These are phyloP conservation scores for Ogataea salicorniae DNA, from an alignment of 805 yeast species.

Conservation along the genomic window DNA sequence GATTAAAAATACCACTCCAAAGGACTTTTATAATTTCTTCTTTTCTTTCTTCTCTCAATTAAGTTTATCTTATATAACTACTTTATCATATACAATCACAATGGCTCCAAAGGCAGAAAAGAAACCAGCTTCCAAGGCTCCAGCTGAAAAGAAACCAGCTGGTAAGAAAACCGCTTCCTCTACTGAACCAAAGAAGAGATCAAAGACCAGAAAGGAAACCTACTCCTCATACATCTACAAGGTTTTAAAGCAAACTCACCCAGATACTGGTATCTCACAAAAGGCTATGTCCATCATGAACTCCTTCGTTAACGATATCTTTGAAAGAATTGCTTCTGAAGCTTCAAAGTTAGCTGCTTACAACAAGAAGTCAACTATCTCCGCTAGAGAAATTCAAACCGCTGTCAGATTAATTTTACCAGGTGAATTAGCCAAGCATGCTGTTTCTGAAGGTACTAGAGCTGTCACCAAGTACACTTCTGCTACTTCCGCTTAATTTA, in stretches of 20 bases:
- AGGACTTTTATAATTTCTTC: neutral
- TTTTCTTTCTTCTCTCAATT: neutral
- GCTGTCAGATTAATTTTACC: conserved; percentile 97
- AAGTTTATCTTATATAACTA: neutral
- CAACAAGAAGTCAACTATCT: conserved; percentile 96
- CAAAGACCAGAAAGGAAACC: conserved; percentile 96
- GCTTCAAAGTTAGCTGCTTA: conserved; percentile 98
- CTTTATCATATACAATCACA: conserved; percentile 20
- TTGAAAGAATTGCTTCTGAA: conserved; percentile 96
- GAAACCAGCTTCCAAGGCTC: conserved; percentile 90
- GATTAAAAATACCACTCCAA: neutral
- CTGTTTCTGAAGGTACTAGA: conserved; percentile 98
- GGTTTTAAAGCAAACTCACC: conserved; percentile 97
- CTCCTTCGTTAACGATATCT: conserved; percentile 96
- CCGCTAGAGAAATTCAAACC: conserved; percentile 98
- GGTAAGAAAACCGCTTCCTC: conserved; percentile 86
- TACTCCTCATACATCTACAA: conserved; percentile 98
- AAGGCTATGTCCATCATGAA: conserved; percentile 98
- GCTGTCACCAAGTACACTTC: conserved; percentile 96
- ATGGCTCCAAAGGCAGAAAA: conserved; percentile 65
- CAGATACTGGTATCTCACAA: conserved; percentile 99
- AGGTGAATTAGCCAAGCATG: conserved; percentile 98
- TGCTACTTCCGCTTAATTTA: conserved; percentile 35
- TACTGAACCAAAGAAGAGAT: conserved; percentile 81
- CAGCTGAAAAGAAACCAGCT: conserved; percentile 93